Conservation (phyloP, 371 early-diverging fungal genomes). For the Lichtheimia ramosa region DNA sequence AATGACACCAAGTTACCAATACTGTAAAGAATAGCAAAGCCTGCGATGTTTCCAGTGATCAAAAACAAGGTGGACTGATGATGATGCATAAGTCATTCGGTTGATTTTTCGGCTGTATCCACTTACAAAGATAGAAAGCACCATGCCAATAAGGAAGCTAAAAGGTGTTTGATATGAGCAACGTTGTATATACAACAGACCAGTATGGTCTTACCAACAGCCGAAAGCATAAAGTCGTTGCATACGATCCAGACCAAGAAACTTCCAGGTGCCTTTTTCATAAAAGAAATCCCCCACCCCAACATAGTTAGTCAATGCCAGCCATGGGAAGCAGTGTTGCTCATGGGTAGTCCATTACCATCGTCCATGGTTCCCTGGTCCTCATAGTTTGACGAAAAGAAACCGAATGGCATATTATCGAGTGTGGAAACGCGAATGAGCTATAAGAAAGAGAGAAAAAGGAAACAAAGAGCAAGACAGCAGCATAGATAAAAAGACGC, state of each 20-base stretch:
- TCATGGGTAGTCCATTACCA: conserved; percentile 20
- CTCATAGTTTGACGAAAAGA: conserved; percentile 39
- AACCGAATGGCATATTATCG: conserved; percentile 40
- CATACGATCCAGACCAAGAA: conserved; percentile 68
- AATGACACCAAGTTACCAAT: conserved; percentile 88
- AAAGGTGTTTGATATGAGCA: not conserved
- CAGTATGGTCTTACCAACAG: conserved; percentile 50
- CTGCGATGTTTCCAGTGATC: conserved; percentile 54
- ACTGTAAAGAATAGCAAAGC: conserved; percentile 89
- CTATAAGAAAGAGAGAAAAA: no score
- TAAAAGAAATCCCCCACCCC: not conserved
- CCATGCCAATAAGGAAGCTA: conserved; percentile 73
- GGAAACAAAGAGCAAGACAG: no score
- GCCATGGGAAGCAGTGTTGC: no score
- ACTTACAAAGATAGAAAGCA: conserved; percentile 73
- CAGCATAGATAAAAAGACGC: no score
- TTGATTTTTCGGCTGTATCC: not conserved
- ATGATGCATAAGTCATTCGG: no score
- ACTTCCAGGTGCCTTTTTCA: conserved; percentile 49
- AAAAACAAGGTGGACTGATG: conserved; percentile 67
- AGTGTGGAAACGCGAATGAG: no score
- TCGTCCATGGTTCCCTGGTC: conserved; percentile 54
- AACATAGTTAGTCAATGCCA: not conserved
- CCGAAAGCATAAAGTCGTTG: conserved; percentile 92
- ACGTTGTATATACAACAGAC: not conserved